Evolutionary conservation across 768 basidiomycete genomes (phyloP), one percentile per base, ranked within the genome.

Genomic region (Paxillus involutus): DNA sequence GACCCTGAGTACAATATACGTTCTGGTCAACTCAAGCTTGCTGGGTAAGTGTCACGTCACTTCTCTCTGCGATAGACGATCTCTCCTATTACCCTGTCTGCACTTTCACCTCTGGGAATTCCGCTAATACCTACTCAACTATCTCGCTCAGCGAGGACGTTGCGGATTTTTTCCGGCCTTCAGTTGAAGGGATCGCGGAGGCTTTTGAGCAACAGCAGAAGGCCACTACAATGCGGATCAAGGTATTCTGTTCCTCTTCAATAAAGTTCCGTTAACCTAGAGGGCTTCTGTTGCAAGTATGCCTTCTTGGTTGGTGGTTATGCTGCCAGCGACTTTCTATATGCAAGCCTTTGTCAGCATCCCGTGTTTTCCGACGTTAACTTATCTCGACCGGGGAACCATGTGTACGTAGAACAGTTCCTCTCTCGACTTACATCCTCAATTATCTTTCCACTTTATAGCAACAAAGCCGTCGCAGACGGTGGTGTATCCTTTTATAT

Each of bases 281-380:
- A 60, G 52, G 52, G 42, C 3, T 32, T 32, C 21, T 17, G 8
- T 3, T 5, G 24, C 4, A 30, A 63, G 62, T 44, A 63, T 11
- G 67, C 75, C 7, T 74, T 80, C 45, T 73, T 85, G 6, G 75
- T 81, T 2, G 80, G 81, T 19, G 80, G 78, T 0, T 81, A 80
- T 53, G 73, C 75, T n/a, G 75, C 77, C 4, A 81, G 68, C 45
- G 73, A 77, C 47, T 80, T 68, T 71, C 58, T 82, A 24, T 79
- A 75, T 56, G 48, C 63, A 26, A 60, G 70, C 44, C 73, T 84
- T 1, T 69, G 73, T 32, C 54, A 59, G 24, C 59, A 67, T 6
- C 63, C 82, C 16, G 64, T 64, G 30, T 63, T 64, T 0, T 60
- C 69, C 8, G 69, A 70, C 4, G 58, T 81, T 5, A 69, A 71